Conservation (phyloP, 495 filamentous ascomycete genomes). For the Podospora comata region DNA sequence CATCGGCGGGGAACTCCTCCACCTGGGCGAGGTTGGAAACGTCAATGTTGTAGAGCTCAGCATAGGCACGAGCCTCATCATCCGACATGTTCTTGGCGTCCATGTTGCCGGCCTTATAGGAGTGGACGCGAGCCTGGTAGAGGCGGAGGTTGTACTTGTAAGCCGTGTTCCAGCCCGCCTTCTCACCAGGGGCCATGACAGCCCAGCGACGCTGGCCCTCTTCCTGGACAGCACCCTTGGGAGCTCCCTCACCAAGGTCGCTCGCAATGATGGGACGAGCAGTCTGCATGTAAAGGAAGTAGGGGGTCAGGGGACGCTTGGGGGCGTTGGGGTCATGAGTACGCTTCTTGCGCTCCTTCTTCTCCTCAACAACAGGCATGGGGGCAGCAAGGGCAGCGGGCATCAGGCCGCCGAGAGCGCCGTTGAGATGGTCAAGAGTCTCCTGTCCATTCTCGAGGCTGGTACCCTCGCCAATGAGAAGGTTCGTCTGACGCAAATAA, state of each 20-base stretch:
- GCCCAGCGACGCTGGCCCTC: constrained; percentile 83
- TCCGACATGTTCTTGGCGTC: constrained; percentile 62
- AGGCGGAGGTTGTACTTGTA: constrained; percentile 73
- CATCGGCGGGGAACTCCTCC: constrained; percentile 53
- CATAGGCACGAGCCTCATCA: constrained; percentile 54
- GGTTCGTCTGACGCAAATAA: constrained; percentile 79
- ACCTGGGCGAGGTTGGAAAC: constrained; percentile 42
- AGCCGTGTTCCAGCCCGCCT: constrained; percentile 69
- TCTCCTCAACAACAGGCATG: constrained; percentile 52
- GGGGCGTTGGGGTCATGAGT: constrained; percentile 89
- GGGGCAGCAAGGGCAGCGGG: constrained; percentile 38
- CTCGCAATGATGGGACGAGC: constrained; percentile 71
- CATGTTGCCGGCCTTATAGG: constrained; percentile 66
- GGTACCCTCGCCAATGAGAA: constrained; percentile 64
- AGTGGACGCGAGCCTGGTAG: constrained; percentile 68
- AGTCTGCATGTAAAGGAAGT: constrained; percentile 87
- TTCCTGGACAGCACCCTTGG: constrained; percentile 74
- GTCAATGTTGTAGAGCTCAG: constrained; percentile 52
- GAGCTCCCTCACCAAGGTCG: constrained; percentile 66
- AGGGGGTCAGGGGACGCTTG: constrained; percentile 88
- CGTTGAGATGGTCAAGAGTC: constrained; percentile 49
- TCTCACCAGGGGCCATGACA: constrained; percentile 66
- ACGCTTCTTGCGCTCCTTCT: constrained; percentile 85
- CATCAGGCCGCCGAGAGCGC: constrained; percentile 35
- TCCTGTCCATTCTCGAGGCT: constrained; percentile 46